Percentiles rank a stretch among this genome's conserved stretches.
phyloP scores from a whole-genome alignment of 192 early-diverging fungal species.

The Linnemannia exigua region DNA sequence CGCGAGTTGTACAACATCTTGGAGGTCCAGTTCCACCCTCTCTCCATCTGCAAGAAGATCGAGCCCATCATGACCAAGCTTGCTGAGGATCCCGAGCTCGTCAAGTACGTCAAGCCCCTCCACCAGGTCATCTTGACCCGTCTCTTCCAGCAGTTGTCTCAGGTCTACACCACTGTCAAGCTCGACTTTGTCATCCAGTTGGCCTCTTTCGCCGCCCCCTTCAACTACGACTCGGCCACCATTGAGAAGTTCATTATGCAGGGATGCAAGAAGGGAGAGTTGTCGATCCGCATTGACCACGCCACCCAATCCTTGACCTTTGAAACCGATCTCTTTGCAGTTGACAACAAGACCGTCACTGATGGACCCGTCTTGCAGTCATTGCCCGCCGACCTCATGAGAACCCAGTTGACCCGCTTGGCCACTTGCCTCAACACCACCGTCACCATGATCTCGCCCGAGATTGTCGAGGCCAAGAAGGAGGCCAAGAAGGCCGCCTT shows the following conservation, averaged over 20 bases:
- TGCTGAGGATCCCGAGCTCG: constrained; percentile 79
- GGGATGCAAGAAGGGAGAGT: constrained; percentile 96
- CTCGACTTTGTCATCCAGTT: constrained; percentile 93
- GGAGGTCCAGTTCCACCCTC: constrained; percentile 99
- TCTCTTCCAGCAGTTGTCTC: constrained; percentile 96
- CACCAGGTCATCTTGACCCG: constrained; percentile 98
- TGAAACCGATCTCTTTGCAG: constrained; percentile 90
- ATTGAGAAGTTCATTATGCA: constrained; percentile 99
- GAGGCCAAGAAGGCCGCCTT: constrained; percentile 77
- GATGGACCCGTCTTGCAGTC: constrained; percentile 88
- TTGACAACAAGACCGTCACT: constrained; percentile 80
- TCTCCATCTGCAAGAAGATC: constrained; percentile 98
- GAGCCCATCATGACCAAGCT: constrained; percentile 87
- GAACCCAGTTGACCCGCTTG: constrained; percentile 90
- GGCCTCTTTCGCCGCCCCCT: constrained; percentile 88
- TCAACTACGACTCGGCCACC: constrained; percentile 84
- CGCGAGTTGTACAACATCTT: constrained; percentile 95
- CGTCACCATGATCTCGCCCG: constrained; percentile 88
- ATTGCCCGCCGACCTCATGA: constrained; percentile 92
- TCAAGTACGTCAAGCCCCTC: constrained; percentile 93
- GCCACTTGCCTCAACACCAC: constrained; percentile 89
- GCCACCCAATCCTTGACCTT: constrained; percentile 90
- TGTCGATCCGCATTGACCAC: constrained; percentile 96
- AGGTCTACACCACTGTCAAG: constrained; percentile 98
- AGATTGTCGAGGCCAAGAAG: constrained; percentile 73